Evolutionary conservation across 2,329 filamentous ascomycete genomes (phyloP), one percentile per base, ranked within the genome.

Genomic region (Cercospora brassicicola): DNA sequence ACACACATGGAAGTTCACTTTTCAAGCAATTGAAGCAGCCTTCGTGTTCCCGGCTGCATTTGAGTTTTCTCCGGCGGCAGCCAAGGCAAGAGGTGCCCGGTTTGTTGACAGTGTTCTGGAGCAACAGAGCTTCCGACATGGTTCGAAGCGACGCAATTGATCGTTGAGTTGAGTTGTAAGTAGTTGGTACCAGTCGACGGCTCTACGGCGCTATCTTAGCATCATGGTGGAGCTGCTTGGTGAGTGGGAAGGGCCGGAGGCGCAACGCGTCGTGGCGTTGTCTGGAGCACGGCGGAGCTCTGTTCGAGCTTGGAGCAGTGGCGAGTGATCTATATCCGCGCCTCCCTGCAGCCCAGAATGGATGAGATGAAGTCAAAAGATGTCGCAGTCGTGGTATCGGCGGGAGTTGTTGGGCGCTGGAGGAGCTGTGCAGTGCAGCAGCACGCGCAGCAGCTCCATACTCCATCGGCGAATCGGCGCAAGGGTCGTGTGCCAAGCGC

Each of bases 1-100:
- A 76, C 1, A 76, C 73, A 65, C 75, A 76, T 36, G 73, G 73
- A 28, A 76, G 61, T 6, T 72, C 70, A 20, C 72, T 62, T 56
- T 75, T 76, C 33, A 63, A 60, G 64, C 75, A 76, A 51, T 76
- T 75, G 26, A 56, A 65, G 63, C 75, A 76, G 10, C 73, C 74
- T 55, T 72, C 69, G 8, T 66, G 59, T 59, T 76, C 73, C 31
- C 73, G 70, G 48, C 64, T 72, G 42, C 75, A 76, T 64, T 76
- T 76, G 42, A 76, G 64, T 63, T 76, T 76, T 11, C 74, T 64
- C 7, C 73, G 67, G 5, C 72, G 69, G 45, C 75, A 76, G 6
- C 74, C 73, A 0, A 76, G 62, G 61, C 75, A 76, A 18, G 75
- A 74, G 0, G 71, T 75, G 4, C 74, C 74, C 1, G 74, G 74